Conservation (phyloP, 2,329 filamentous ascomycete genomes). For the Fusarium sp. region DNA sequence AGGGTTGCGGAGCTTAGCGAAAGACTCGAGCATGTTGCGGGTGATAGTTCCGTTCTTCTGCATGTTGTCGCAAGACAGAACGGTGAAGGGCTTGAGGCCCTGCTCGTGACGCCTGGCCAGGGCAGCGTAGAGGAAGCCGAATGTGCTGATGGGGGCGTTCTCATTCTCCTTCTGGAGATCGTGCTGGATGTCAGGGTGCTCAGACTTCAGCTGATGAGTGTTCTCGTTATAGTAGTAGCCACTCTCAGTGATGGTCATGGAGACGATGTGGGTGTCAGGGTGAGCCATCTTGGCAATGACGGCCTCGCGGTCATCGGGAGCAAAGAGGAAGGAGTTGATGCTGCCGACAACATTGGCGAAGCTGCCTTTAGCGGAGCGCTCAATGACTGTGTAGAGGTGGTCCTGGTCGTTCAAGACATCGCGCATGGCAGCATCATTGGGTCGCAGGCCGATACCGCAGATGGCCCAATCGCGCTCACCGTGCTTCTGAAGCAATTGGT, state of each 20-base stretch:
- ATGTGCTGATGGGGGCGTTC: constrained; percentile 62
- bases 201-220: constrained; percentile 65
- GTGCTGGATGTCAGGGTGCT: constrained; percentile 65
- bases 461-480: constrained; percentile 64
- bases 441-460: constrained; percentile 66
- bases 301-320: constrained; percentile 65
- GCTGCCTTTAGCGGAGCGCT: constrained; percentile 67
- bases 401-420: constrained; percentile 65
- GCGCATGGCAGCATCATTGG: constrained; percentile 66
- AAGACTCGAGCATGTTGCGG: constrained; percentile 65
- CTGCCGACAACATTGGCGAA: constrained; percentile 64
- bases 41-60: constrained; percentile 70
- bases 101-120: constrained; percentile 61
- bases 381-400: constrained; percentile 67
- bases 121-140: constrained; percentile 68
- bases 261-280: constrained; percentile 68
- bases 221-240: constrained; percentile 72
- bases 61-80: constrained; percentile 71
- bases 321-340: constrained; percentile 68
- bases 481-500: constrained; percentile 64
- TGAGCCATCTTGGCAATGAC: constrained; percentile 70
- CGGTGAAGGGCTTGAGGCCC: constrained; percentile 67
- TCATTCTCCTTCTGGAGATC: constrained; percentile 64
- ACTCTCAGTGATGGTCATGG: constrained; percentile 69
- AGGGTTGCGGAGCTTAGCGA: constrained; percentile 63